Percentiles rank a stretch among this genome's conserved stretches.
These are phyloP conservation scores for Paraleonurus japonicus DNA, from an alignment of 257 asterid genomes.

Conservation along the genomic window DNA sequence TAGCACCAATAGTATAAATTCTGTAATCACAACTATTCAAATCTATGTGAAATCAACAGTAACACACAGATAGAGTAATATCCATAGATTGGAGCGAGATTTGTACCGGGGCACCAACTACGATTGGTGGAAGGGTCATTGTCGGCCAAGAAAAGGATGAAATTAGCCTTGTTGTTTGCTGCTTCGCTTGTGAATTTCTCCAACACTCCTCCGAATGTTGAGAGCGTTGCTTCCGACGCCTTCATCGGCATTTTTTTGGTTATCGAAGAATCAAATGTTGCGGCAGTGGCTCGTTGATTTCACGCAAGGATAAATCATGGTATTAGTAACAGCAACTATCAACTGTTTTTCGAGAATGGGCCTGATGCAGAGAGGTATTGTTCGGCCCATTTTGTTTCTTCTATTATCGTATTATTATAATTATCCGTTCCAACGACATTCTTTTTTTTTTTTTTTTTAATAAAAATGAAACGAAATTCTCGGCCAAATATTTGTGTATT, in stretches of 20 bases:
- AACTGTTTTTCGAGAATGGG: neutral
- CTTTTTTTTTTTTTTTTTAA: too few species aligned
- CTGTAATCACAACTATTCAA: neutral
- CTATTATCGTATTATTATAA: too few species aligned
- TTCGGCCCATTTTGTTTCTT: neutral
- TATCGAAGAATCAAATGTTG: constrained; percentile 8
- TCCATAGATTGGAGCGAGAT: neutral
- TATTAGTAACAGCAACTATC: neutral
- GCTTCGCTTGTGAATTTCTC: constrained; percentile 55
- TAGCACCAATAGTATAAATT: neutral
- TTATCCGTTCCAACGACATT: too few species aligned
- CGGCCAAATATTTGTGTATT: too few species aligned
- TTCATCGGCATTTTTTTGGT: constrained; percentile 57
- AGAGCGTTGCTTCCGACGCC: constrained; percentile 61
- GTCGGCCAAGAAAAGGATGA: constrained; percentile 92
- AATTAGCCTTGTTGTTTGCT: constrained; percentile 58
- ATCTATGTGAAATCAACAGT: neutral
- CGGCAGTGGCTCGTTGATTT: neutral
- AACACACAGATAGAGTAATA: neutral
- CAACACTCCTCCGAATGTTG: constrained; percentile 59
- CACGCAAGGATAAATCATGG: neutral
- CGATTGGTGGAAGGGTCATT: constrained; percentile 76
- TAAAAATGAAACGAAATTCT: too few species aligned
- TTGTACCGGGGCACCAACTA: constrained; percentile 95
- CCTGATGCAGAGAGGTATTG: neutral